Evolutionary conservation across 2,329 filamentous ascomycete genomes (phyloP), one percentile per base, ranked within the genome.

Genomic region (Phoma sp.): DNA sequence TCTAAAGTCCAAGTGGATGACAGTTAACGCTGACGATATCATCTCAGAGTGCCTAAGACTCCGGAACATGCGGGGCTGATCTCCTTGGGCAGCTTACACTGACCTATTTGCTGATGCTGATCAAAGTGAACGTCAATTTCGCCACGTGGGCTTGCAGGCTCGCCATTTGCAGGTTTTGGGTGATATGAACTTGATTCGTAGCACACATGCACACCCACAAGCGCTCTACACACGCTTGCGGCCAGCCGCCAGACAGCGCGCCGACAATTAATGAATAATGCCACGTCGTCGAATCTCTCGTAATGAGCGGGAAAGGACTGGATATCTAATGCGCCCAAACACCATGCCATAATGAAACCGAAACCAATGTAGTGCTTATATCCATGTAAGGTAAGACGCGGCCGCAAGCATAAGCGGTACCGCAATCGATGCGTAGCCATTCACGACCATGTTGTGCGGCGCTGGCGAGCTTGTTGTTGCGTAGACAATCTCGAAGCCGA

Each of bases 401-500:
- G 61, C 56, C 9, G 55, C 54, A 7, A 74, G 53, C 55, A 71
- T 53, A n/a, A 68, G 37, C 15, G 72, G 72, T 6, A 67, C 54
- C 3, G 67, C 38, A 32, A 73, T 56, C 3, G 71, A 69, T 3
- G 64, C 56, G 33, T 66, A 71, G 4, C 47, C 48, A 43, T 71
- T 72, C 1, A 69, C 32, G 12, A 60, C 56, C 21, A 68, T 46
- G n/a, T 53, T 61, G 15, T 63, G 62, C 15, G 65, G 59, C 5
- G 69, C 72, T 7, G 67, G 62, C 28, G 69, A 72, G 17, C 67
- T 72, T 2, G 71, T 72, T 2, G 77, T 76, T 0, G 88, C 87
- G 80, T 92, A 97, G 61, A 96, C 80, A 60, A 88, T 82, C 48
- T 90, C 83, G 79, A 95, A 93, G 59, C 84, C 84, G 64, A 96